Evolutionary conservation across 352 stramenopile species (phyloP).

Genomic region (Globisporangium camurandrum): DNA sequence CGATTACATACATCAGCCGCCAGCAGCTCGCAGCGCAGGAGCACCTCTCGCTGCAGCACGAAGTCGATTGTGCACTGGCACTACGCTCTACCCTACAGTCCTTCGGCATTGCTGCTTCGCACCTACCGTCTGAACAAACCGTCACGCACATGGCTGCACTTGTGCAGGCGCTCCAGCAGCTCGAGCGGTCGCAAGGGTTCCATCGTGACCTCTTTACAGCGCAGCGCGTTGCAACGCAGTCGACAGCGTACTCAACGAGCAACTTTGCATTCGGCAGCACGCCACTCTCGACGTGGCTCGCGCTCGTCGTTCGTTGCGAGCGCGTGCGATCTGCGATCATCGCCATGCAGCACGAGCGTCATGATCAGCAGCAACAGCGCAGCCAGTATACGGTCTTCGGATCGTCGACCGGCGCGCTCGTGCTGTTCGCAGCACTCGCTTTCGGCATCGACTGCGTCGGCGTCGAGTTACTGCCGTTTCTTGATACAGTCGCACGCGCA

Average conservation of each 20-base stretch:
- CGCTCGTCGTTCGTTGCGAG: constrained; percentile 18
- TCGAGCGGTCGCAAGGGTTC: constrained; percentile 29
- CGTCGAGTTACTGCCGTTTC: constrained; percentile 46
- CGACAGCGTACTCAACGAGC: constrained; percentile 21
- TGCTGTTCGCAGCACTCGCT: constrained; percentile 35
- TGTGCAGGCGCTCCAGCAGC: constrained; percentile 16
- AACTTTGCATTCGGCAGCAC: constrained; percentile 61
- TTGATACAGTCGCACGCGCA: constrained; percentile 21
- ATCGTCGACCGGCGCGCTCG: constrained; percentile 46
- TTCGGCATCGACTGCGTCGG: constrained; percentile 22
- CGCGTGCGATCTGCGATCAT: constrained; percentile 11
- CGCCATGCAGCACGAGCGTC: background rate
- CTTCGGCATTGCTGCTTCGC: background rate
- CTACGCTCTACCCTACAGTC: background rate
- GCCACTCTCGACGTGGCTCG: constrained; percentile 35
- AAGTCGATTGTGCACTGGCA: constrained; percentile 1
- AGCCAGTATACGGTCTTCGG: constrained; percentile 32
- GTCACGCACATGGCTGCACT: background rate
- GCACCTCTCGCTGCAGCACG: too few species aligned
- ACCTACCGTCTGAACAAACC: background rate
- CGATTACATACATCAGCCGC: background rate
- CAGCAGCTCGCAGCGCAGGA: background rate
- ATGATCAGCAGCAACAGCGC: background rate
- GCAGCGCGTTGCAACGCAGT: constrained; percentile 14
- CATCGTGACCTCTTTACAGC: constrained; percentile 18